Percentiles rank a stretch among this genome's conserved stretches.
These are phyloP conservation scores for Suillus subalutaceus DNA, from an alignment of 768 basidiomycete genomes.

Conservation along the genomic window DNA sequence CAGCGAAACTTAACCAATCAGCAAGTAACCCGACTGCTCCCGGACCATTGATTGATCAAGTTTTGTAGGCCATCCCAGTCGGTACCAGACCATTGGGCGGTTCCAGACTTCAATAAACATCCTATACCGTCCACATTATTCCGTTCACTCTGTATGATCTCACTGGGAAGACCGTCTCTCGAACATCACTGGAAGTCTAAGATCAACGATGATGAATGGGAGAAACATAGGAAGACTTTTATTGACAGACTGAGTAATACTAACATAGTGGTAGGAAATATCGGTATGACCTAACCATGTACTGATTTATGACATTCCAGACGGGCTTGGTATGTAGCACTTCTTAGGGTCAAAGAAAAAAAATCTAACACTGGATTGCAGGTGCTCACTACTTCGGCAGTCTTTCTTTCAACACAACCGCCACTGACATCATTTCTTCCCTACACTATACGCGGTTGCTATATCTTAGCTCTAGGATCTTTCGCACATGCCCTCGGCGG, in stretches of 20 bases:
- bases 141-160: slow-evolving; percentile 1
- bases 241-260: not conserved
- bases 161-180: slow-evolving; percentile 8
- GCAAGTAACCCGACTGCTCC: not conserved
- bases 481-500: slow-evolving; percentile 10
- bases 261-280: slow-evolving; percentile 1
- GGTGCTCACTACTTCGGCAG: slow-evolving; percentile 7
- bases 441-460: slow-evolving; percentile 1
- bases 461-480: slow-evolving; percentile 6
- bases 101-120: not conserved
- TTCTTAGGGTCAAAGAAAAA: too few species aligned
- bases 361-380: not conserved
- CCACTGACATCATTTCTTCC: slow-evolving; percentile 1
- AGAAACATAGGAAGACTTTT: not conserved
- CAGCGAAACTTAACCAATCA: not conserved
- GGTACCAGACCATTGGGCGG: not conserved
- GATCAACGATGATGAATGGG: not conserved
- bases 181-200: slow-evolving; percentile 7
- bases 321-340: not conserved
- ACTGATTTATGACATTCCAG: slow-evolving; percentile 3
- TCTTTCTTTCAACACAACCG: slow-evolving; percentile 6
- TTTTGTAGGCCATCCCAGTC: not conserved
- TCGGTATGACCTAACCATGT: not conserved
- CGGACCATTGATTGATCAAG: not conserved
- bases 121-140: not conserved